Evolutionary conservation across 2,329 filamentous ascomycete species (phyloP), one percentile per base, ranked within the genome.

Genomic region (Aspergillus clavatus): DNA sequence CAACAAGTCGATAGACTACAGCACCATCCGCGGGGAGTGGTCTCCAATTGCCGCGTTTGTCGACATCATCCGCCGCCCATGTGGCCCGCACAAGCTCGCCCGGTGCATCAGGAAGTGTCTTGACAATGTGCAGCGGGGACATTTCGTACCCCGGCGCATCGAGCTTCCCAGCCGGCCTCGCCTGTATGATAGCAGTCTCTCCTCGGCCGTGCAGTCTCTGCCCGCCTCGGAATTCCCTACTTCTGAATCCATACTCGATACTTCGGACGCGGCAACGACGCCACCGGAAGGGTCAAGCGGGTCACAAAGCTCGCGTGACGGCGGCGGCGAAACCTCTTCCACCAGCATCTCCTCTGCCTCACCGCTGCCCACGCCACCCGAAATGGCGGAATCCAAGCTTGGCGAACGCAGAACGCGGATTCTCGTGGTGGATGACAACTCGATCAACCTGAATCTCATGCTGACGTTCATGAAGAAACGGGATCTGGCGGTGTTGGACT

Each of bases 391-490:
- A 33, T 2, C 39, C 40, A 46, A 33, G 5, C 31, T 10, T 10
- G 46, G 60, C 26, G 39, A 41, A 31, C 3, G 40, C 40, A 46
- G 29, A 5, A 47, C 65, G 2, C 59, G 60, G 8, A 56, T 74
- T 2, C 60, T 73, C 0, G 66, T 74, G 0, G 71, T 74, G 3
- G 71, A 74, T 36, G 71, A 74, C 48, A 74, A 74, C 47, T 54
- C 58, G 2, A 73, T 74, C 46, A 73, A 74, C 31, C 61, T 72
- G 7, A 70, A 66, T 14, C 55, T 73, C 10, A 66, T 73, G 53
- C 59, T 71, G 50, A 72, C 69, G 0, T 71, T 70, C 42, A 63
- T 72, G 61, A 65, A 62, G 42, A 72, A 68, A 42, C 62, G 67
- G 6, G 55, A 63, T 3, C 54, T 69, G 21, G 44, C 59, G 7